Conservation (phyloP, 257 asterid species). For the Solanum commersonii region DNA sequence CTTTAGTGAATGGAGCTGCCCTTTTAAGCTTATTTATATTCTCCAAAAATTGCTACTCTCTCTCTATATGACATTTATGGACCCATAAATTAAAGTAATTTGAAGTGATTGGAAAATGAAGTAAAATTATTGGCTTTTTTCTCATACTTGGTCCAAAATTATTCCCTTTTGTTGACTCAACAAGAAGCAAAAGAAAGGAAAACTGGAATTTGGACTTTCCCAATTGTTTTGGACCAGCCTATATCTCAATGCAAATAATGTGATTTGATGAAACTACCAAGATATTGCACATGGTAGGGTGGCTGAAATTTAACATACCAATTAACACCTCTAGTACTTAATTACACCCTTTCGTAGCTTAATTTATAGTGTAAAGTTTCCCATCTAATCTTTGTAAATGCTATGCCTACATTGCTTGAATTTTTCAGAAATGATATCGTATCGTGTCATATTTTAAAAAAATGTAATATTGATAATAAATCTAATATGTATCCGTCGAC, state of each 20-base stretch:
- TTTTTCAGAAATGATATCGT: neutral
- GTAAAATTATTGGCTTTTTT: neutral
- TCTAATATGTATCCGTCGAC: neutral
- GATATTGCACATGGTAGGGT: neutral
- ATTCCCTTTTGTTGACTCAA: neutral
- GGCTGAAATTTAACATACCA: neutral
- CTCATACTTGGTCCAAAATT: neutral
- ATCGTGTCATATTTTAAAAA: rapidly evolving
- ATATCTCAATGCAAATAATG: neutral
- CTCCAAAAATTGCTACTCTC: neutral
- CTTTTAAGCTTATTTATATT: neutral
- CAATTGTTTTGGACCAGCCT: neutral
- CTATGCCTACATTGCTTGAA: neutral
- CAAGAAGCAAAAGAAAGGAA: neutral
- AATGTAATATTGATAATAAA: rapidly evolving
- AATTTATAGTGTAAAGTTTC: neutral
- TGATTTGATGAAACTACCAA: neutral
- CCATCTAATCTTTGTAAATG: neutral
- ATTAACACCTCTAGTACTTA: neutral
- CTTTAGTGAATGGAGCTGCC: rapidly evolving
- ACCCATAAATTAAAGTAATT: neutral
- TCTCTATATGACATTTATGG: neutral
- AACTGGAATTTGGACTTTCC: neutral
- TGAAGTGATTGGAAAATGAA: neutral
- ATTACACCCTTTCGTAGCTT: neutral